Evolutionary conservation across 2,329 filamentous ascomycete species (phyloP).

Genomic region (Fusarium protoensiforme): DNA sequence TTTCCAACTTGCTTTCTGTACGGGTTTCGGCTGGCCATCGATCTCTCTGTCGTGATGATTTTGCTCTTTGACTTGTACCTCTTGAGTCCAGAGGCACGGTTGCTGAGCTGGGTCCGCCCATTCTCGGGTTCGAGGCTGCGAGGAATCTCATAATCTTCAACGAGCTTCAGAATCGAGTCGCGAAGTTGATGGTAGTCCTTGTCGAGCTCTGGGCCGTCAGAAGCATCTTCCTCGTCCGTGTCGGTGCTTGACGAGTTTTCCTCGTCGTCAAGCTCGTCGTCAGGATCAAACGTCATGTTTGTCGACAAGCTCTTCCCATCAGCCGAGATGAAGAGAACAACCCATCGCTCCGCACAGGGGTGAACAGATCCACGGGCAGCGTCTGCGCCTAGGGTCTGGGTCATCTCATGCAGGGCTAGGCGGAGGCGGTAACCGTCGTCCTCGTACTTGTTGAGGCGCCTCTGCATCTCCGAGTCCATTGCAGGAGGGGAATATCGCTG

Average conservation of each 20-base stretch:
- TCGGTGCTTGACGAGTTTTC: constrained; percentile 70
- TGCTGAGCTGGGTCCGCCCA: constrained; percentile 74
- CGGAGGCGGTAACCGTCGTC: constrained; percentile 75
- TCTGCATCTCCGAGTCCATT: constrained; percentile 56
- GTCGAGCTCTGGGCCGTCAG: constrained; percentile 72
- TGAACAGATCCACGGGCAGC: constrained; percentile 75
- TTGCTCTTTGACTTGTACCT: constrained; percentile 71
- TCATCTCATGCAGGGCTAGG: constrained; percentile 77
- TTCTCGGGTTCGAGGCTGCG: constrained; percentile 71
- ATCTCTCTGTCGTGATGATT: constrained; percentile 62
- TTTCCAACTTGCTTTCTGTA: constrained; percentile 56
- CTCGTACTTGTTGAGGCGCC: constrained; percentile 64
- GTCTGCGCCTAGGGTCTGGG: constrained; percentile 71
- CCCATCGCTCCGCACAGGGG: constrained; percentile 85
- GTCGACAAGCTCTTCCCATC: constrained; percentile 77
- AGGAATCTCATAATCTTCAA: constrained; percentile 85
- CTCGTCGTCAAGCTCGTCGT: constrained; percentile 74
- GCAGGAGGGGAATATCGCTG: constrained; percentile 66
- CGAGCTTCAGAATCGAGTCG: constrained; percentile 81
- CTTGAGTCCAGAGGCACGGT: constrained; percentile 71
- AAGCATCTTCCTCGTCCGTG: constrained; percentile 70
- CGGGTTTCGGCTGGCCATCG: constrained; percentile 68
- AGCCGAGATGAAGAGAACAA: constrained; percentile 80
- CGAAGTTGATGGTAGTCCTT: constrained; percentile 85
- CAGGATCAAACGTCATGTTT: constrained; percentile 77